Conservation (phyloP, 176 grass and related monocot genomes). For the Elymus sibiricus region DNA sequence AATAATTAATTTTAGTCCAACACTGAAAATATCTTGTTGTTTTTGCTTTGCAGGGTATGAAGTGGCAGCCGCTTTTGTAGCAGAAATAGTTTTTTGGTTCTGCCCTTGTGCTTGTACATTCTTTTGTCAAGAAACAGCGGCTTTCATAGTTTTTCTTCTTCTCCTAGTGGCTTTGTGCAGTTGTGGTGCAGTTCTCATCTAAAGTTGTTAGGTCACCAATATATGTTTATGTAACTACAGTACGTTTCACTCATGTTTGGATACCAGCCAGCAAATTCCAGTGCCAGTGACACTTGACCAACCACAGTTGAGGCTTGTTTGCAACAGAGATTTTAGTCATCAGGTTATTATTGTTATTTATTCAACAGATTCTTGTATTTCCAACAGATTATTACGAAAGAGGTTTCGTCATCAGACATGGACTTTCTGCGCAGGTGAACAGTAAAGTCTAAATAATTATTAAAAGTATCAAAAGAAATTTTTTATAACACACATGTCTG, state of each 20-base stretch:
- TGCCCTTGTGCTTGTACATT: conserved; percentile 33
- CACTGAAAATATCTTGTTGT: neutral
- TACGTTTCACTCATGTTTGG: neutral
- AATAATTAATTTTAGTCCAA: neutral
- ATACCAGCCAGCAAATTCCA: neutral
- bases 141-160: conserved; percentile 7
- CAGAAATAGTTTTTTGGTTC: conserved; percentile 30
- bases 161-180: neutral
- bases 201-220: conserved; percentile 13
- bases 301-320: conserved; percentile 6
- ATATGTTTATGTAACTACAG: conserved; percentile 10
- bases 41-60: conserved; percentile 44
- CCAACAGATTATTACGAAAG: neutral
- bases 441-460: no score
- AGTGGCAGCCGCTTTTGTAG: conserved; percentile 19
- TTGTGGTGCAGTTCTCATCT: conserved; percentile 9
- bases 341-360: neutral
- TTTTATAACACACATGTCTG: no score
- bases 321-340: neutral
- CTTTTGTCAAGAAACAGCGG: conserved; percentile 35
- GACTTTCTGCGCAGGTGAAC: no score
- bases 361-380: neutral
- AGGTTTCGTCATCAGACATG: neutral
- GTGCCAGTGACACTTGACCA: neutral
- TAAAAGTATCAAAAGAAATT: no score